Evolutionary conservation across 768 basidiomycete species (phyloP).

Genomic region (Lyophyllum atratum): DNA sequence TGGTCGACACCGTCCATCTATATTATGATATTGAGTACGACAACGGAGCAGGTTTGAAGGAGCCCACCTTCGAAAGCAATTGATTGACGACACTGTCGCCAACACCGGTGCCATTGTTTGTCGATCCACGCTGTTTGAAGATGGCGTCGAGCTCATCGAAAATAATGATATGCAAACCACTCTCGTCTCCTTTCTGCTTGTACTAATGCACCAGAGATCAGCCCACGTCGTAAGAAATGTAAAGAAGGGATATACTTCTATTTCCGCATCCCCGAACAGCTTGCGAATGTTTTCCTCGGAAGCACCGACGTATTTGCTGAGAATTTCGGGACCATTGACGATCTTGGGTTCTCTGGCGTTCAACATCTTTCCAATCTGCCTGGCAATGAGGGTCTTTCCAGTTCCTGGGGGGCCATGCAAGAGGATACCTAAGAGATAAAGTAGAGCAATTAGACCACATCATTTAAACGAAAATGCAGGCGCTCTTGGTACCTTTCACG

Average conservation of each 20-base stretch:
- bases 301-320: conserved; percentile 96
- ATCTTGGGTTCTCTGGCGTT: conserved; percentile 98
- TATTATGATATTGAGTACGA: background rate
- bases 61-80: conserved; percentile 85
- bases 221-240: background rate
- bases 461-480: background rate
- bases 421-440: conserved; percentile 67
- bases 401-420: conserved; percentile 97
- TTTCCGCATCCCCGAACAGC: conserved; percentile 97
- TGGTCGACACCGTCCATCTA: conserved; percentile 99
- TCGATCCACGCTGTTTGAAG: conserved; percentile 97
- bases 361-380: conserved; percentile 99
- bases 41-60: background rate
- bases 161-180: conserved; percentile 97
- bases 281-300: conserved; percentile 98
- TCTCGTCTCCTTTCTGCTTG: conserved; percentile 96
- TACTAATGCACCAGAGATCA: conserved; percentile 51
- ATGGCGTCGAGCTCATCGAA: conserved; percentile 99
- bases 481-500: conserved; percentile 77
- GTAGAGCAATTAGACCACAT: background rate
- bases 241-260: conserved; percentile 60
- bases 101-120: conserved; percentile 89
- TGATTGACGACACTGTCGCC: conserved; percentile 99
- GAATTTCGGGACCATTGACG: conserved; percentile 96
- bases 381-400: conserved; percentile 96